These are phyloP conservation scores for Suillus brevipes DNA, from an alignment of 768 basidiomycete species.

Conservation along the genomic window DNA sequence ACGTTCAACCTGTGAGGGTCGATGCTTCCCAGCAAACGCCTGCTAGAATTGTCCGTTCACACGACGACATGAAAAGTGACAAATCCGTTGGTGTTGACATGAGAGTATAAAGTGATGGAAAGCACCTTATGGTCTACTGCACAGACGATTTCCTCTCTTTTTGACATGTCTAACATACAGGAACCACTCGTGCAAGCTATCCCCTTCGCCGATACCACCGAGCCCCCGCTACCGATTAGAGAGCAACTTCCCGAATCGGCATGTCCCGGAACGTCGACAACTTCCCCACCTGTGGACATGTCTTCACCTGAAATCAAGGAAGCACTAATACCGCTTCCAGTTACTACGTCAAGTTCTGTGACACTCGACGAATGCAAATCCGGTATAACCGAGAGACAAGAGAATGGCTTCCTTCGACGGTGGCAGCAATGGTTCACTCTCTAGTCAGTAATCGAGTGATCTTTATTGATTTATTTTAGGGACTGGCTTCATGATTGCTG, in stretches of 20 bases:
- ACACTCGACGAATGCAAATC: neutral
- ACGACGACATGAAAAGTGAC: neutral
- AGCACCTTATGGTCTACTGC: neutral
- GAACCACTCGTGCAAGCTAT: neutral
- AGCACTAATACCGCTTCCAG: neutral
- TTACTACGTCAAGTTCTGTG: neutral
- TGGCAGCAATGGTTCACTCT: slow-evolving; percentile 8
- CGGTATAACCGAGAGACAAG: slow-evolving; percentile 5
- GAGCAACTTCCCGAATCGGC: neutral
- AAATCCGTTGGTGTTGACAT: neutral
- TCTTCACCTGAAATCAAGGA: neutral
- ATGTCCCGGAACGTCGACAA: neutral
- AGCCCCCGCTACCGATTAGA: neutral
- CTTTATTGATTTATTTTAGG: slow-evolving; percentile 8
- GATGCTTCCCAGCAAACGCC: neutral
- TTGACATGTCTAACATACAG: neutral
- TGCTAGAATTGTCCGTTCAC: neutral
- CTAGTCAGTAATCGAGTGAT: neutral
- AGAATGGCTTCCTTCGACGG: slow-evolving; percentile 8
- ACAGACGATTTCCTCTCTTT: neutral
- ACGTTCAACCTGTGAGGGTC: neutral
- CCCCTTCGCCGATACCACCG: neutral
- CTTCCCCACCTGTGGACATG: neutral
- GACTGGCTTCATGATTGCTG: neutral
- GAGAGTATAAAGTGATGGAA: slow-evolving; percentile 1